These are phyloP conservation scores for Mariannaea elegans DNA, from an alignment of 2,329 filamentous ascomycete genomes.

Conservation along the genomic window DNA sequence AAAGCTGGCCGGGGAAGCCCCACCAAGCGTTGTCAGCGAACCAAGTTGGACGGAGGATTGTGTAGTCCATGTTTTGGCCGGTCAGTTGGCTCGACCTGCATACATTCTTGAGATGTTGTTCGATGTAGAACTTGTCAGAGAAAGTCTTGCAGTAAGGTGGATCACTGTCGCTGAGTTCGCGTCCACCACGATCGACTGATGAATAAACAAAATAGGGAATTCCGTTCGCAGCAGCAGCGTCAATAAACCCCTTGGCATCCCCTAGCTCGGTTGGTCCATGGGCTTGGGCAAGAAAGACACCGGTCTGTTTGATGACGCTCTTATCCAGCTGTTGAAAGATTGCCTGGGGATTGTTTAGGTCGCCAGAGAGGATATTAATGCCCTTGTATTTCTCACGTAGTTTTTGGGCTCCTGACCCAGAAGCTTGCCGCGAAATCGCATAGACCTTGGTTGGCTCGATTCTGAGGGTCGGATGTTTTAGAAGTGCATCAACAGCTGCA, in stretches of 20 bases:
- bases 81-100: conserved; percentile 3
- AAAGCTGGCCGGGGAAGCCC: conserved; percentile 37
- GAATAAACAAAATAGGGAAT: conserved; percentile 69
- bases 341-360: conserved; percentile 57
- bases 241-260: conserved; percentile 63
- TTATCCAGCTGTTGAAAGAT: conserved; percentile 52
- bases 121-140: conserved; percentile 66
- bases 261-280: conserved; percentile 49
- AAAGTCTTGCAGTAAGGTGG: conserved; percentile 40
- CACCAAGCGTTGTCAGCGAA: conserved; percentile 39
- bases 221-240: conserved; percentile 57
- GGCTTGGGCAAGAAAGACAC: conserved; percentile 38
- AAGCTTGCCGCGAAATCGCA: conserved; percentile 60
- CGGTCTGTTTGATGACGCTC: conserved; percentile 18
- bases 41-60: conserved; percentile 42
- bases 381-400: conserved; percentile 47
- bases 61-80: conserved; percentile 34
- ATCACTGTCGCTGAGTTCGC: conserved; percentile 57
- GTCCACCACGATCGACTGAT: conserved; percentile 70
- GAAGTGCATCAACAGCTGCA: conserved; percentile 39
- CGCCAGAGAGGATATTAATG: conserved; percentile 63
- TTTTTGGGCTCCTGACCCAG: conserved; percentile 54
- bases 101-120: conserved; percentile 61
- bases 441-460: conserved; percentile 50
- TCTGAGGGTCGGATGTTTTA: conserved; percentile 45